Base-by-base conservation (phyloP, 306 rosid species). In the Senna tora region DNA sequence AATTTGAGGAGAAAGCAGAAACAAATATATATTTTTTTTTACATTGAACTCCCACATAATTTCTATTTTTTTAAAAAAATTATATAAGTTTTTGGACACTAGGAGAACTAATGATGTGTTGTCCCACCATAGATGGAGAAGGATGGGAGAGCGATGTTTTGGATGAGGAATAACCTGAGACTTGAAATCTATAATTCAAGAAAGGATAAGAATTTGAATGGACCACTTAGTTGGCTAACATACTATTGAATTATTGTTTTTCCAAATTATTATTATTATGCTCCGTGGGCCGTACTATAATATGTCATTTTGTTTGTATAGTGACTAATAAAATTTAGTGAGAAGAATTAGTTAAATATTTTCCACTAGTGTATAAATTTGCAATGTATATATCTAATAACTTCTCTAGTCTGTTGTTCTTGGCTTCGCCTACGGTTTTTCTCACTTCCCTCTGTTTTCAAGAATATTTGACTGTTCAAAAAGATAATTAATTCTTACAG, bases 41-140 rank as follows among this genome's bases (percentile, higher is more conserved):
- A 30, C 65, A 76, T 16, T 16, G 38, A 49, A 60, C 25, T n/a
- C 53, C 0, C 0, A 38, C 38, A 4, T 1, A 2, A 19, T 39
- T 17, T 13, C 34, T 12, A 10, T 1, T n/a, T n/a, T n/a, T n/a
- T n/a, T n/a, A 15, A n/a, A 2, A 3, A n/a, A 41, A 9, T 12
- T 41, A 13, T 41, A 43, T n/a, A n/a, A n/a, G 13, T 5, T n/a
- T 10, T 54, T 19, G 75, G 46, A 47, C 46, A 19, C 22, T 77
- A 58, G 60, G 45, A 65, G 63, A 59, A 25, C 65, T 54, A 67
- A 62, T 25, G 3, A 69, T 38, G 70, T 16, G 21, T 2, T 51
- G 65, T 43, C 81, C 76, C 59, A 71, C 77, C 72, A 56, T 71
- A 13, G 74, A 76, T 71, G 71, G 82, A 84, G 60, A 79, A 72